Percentiles rank a stretch among this genome's conserved stretches.
These are phyloP conservation scores for Leccinum insigne DNA, from an alignment of 1,284 basidiomycete species.

Conservation along the genomic window DNA sequence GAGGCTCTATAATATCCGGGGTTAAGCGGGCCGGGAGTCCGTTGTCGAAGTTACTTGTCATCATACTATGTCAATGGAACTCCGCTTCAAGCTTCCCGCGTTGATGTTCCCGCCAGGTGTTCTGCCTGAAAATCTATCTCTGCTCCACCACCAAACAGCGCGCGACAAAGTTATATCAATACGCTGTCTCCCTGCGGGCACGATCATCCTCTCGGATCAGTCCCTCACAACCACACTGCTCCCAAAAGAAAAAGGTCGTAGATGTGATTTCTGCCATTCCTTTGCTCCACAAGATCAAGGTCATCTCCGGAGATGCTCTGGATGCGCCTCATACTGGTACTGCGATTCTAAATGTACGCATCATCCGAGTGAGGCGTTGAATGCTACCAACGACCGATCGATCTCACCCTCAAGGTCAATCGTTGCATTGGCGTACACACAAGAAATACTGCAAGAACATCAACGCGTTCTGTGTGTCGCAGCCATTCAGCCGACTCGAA, in stretches of 20 bases:
- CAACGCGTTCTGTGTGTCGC: slow-evolving; percentile 45
- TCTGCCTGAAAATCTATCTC: slow-evolving; percentile 24
- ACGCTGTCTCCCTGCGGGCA: slow-evolving; percentile 40
- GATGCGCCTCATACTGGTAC: slow-evolving; percentile 71
- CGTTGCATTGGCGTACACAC: slow-evolving; percentile 61
- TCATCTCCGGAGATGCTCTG: slow-evolving; percentile 51
- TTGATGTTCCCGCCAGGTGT: not conserved
- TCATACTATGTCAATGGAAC: not conserved
- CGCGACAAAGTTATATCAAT: slow-evolving; percentile 51
- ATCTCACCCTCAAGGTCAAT: slow-evolving; percentile 52
- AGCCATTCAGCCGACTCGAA: slow-evolving; percentile 46
- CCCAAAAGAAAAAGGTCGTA: slow-evolving; percentile 52
- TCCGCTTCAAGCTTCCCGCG: not conserved
- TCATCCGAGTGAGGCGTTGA: slow-evolving; percentile 10
- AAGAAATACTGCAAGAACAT: slow-evolving; percentile 62
- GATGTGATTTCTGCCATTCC: slow-evolving; percentile 65
- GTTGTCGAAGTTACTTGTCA: not conserved
- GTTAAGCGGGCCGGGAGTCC: not conserved
- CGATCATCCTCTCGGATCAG: slow-evolving; percentile 43
- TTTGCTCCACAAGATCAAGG: slow-evolving; percentile 20
- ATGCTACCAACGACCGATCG: slow-evolving; percentile 9
- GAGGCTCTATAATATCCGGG: not conserved
- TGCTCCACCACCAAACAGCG: slow-evolving; percentile 47
- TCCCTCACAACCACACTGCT: slow-evolving; percentile 53
- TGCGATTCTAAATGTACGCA: slow-evolving; percentile 60